These are phyloP conservation scores for Cyclocybe aegerita DNA, from an alignment of 768 basidiomycete species.

Conservation along the genomic window DNA sequence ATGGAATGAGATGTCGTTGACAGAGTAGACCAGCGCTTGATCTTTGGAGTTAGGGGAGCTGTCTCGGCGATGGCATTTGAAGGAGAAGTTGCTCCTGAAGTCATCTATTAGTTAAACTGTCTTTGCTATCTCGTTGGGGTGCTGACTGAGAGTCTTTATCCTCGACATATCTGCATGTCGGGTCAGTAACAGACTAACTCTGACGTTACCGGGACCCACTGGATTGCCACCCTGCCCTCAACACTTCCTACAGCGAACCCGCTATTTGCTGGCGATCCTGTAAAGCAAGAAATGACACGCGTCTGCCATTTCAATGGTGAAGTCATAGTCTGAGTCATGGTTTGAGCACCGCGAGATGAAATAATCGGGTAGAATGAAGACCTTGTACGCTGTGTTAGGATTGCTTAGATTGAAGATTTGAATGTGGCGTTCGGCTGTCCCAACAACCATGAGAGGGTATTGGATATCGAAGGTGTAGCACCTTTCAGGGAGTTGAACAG, in stretches of 20 bases:
- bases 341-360: constrained; percentile 1
- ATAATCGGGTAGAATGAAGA: constrained; percentile 23
- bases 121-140: neutral
- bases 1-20: constrained; percentile 88
- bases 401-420: constrained; percentile 86
- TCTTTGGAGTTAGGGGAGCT: constrained; percentile 55
- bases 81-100: constrained; percentile 77
- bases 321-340: constrained; percentile 55
- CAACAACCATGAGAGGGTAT: constrained; percentile 86
- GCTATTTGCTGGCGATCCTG: constrained; percentile 51
- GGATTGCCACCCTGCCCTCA: constrained; percentile 92
- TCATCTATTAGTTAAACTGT: neutral
- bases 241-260: constrained; percentile 86
- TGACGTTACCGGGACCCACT: constrained; percentile 53
- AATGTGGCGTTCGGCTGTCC: constrained; percentile 90
- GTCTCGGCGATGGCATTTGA: constrained; percentile 79
- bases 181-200: neutral
- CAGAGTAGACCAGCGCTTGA: constrained; percentile 73
- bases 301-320: constrained; percentile 96
- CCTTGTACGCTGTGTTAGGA: constrained; percentile 79
- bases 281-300: constrained; percentile 81
- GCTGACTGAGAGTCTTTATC: constrained; percentile 74
- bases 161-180: constrained; percentile 67
- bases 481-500: constrained; percentile 83
- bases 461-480: constrained; percentile 86